A percentile compares a stretch with the other conserved stretches of the same genome.
Evolutionary conservation across 768 basidiomycete genomes (phyloP).

Genomic region (Tulasnella sp.): DNA sequence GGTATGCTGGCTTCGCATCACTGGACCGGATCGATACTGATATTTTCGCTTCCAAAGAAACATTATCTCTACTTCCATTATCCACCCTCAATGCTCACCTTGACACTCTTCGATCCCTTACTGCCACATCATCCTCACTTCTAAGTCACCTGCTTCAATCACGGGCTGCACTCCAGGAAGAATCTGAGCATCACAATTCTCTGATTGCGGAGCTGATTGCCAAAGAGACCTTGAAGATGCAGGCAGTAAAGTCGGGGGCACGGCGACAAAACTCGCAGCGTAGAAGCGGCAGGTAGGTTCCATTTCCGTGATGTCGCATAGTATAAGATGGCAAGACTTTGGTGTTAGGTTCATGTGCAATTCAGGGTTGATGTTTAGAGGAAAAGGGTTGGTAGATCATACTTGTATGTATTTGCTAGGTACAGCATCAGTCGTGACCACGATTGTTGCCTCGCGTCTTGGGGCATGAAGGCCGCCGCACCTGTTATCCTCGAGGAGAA

Average conservation of each 20-base stretch:
- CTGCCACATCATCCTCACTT: slow-evolving; percentile 59
- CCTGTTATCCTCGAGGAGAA: not conserved
- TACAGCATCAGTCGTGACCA: no score
- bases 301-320: no score
- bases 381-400: no score
- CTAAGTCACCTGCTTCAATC: slow-evolving; percentile 75
- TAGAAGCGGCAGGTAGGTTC: no score
- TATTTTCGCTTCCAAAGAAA: slow-evolving; percentile 36
- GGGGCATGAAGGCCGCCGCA: no score
- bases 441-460: no score
- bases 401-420: no score
- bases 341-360: no score
- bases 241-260: slow-evolving; percentile 17
- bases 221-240: slow-evolving; percentile 45
- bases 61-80: slow-evolving; percentile 59
- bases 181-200: slow-evolving; percentile 80
- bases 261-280: no score
- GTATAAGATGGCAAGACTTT: no score
- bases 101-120: slow-evolving; percentile 56
- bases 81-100: slow-evolving; percentile 54
- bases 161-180: slow-evolving; percentile 72
- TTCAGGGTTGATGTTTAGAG: no score
- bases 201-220: slow-evolving; percentile 87
- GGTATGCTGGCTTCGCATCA: slow-evolving; percentile 34
- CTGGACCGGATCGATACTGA: not conserved